These are phyloP conservation scores for Sherardia arvensis DNA, from an alignment of 257 asterid species.

Conservation along the genomic window DNA sequence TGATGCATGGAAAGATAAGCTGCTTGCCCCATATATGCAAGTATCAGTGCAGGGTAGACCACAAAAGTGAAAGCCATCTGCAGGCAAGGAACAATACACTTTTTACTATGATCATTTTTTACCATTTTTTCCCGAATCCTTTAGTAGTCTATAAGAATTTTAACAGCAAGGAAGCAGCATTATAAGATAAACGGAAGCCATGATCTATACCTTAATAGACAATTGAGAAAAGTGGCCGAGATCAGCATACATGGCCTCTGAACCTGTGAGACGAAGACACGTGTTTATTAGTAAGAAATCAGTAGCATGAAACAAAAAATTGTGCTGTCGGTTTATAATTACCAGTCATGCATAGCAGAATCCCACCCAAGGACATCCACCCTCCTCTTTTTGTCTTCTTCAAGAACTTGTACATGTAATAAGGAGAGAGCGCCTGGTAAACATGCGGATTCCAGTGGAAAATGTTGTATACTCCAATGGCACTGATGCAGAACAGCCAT, in stretches of 20 bases:
- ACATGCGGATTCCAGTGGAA: conserved; percentile 76
- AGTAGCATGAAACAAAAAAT: background rate
- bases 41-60: conserved; percentile 87
- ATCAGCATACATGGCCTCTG: conserved; percentile 97
- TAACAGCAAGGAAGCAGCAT: background rate
- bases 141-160: background rate
- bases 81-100: conserved; percentile 5
- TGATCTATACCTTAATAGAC: conserved; percentile 64
- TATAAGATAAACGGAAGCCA: background rate
- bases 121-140: background rate
- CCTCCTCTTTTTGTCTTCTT: conserved; percentile 75
- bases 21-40: conserved; percentile 99
- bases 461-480: conserved; percentile 85
- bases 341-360: conserved; percentile 85
- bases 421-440: conserved; percentile 86
- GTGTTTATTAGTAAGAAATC: background rate
- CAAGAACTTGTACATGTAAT: conserved; percentile 93
- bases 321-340: background rate
- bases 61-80: conserved; percentile 85
- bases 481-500: conserved; percentile 94
- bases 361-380: conserved; percentile 98
- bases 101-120: background rate
- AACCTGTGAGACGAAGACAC: conserved; percentile 37
- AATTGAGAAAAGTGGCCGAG: conserved; percentile 94
- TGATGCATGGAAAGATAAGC: conserved; percentile 95